Base-by-base conservation (phyloP, 192 early-diverging fungal genomes). In the Chytriomyces hyalinus region DNA sequence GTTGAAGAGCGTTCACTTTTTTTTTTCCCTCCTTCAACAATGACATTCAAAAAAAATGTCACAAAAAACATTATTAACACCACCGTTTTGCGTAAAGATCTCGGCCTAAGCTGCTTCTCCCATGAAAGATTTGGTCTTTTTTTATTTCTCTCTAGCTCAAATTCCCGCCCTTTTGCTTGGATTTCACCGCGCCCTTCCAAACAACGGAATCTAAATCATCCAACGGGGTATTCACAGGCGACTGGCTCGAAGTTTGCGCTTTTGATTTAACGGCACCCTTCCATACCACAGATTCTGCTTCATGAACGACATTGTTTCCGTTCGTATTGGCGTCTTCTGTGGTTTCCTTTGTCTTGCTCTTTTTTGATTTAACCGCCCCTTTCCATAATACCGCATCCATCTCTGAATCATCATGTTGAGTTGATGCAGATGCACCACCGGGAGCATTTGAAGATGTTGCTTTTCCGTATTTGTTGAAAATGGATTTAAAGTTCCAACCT, bases 401-500 rank as follows among this genome's bases (percentile, higher is more conserved):
- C 1, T 57, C 53, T 13, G 53, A 57, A 57, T 57, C 53, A 57
- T 13, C 13, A 3, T 57, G 15, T 57, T 57, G 53, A 57, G 53
- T 57, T 36, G 36, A 36, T 36, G 36, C 36, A 36, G 36, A 36
- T 36, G 36, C 36, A 36, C 36, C 36, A 36, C 36, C 36, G 36
- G 36, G 36, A 36, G 36, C 1, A 36, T 36, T 36, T 4, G 36
- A 36, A 36, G 36, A 36, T 1, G 20, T 1, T 20, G 53, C 20
- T 57, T 57, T 57, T 57, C 53, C 53, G 20, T 57, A 57, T 20
- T 57, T 57, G 13, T 57, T 13, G 20, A 57, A 57, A n/a, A 57
- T 57, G 15, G 53, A 57, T 57, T 57, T 57, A 4, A 57, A 57
- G 53, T 57, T 57, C 53, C 53, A 57, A n/a, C 53, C 53, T n/a